Percentiles rank a stretch among this genome's conserved stretches.
Conservation (phyloP, 805 yeast species). For the Lachancea thermotolerans region DNA sequence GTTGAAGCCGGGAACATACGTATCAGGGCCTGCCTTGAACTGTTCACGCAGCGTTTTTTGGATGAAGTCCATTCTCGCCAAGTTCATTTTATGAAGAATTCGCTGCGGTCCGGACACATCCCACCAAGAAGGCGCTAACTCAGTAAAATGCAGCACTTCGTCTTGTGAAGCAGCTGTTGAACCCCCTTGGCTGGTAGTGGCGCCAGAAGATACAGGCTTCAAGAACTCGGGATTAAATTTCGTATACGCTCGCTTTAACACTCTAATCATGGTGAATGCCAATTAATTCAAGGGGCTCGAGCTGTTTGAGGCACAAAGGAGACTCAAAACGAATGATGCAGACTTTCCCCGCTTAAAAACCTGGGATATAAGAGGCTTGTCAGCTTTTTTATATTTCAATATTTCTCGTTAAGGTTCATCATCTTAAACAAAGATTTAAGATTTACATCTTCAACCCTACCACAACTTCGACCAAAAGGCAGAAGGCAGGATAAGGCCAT, state of each 20-base stretch:
- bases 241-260: slow-evolving; percentile 6
- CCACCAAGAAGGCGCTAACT: slow-evolving; percentile 97
- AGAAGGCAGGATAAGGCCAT: neutral
- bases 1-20: slow-evolving; percentile 75
- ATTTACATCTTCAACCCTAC: too few species aligned
- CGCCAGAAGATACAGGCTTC: neutral
- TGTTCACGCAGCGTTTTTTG: slow-evolving; percentile 44
- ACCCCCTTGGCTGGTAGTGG: neutral
- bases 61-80: slow-evolving; percentile 82
- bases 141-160: slow-evolving; percentile 76
- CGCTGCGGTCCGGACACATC: slow-evolving; percentile 89
- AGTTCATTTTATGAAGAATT: slow-evolving; percentile 89
- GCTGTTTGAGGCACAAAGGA: neutral
- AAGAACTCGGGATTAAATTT: slow-evolving; percentile 1
- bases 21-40: slow-evolving; percentile 30
- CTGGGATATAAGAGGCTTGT: too few species aligned
- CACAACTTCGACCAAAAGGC: too few species aligned
- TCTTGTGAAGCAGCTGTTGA: slow-evolving; percentile 31
- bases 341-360: too few species aligned
- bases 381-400: too few species aligned
- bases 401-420: too few species aligned
- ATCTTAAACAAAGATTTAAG: too few species aligned
- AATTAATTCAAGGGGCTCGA: neutral
- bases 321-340: too few species aligned
- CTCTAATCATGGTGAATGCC: neutral